Percentiles rank a stretch among this genome's conserved stretches.
Conservation (phyloP, 768 basidiomycete species). For the Rickenella mellea region DNA sequence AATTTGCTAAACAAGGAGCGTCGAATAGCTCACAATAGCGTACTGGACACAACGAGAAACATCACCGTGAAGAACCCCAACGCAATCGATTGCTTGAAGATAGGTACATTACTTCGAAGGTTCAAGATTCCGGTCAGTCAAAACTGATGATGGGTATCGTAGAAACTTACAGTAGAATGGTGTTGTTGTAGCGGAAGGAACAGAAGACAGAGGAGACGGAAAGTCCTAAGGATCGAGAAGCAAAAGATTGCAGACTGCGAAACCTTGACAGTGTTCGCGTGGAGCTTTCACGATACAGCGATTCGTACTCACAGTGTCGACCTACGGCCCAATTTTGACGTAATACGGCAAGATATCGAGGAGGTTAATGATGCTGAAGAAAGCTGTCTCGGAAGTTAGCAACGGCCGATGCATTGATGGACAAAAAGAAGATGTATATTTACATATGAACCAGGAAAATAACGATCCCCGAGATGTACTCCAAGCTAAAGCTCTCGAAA, state of each 20-base stretch:
- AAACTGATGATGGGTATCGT: neutral
- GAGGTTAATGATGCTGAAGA: constrained; percentile 80
- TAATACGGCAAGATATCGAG: constrained; percentile 85
- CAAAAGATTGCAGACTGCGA: constrained; percentile 73
- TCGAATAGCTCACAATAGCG: constrained; percentile 48
- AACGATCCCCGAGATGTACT: constrained; percentile 54
- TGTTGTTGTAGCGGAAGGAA: constrained; percentile 79
- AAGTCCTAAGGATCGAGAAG: constrained; percentile 86
- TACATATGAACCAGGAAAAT: constrained; percentile 62
- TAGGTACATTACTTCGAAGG: constrained; percentile 89
- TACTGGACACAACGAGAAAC: constrained; percentile 82
- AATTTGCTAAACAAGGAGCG: neutral
- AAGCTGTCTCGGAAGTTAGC: constrained; percentile 32
- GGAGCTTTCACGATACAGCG: neutral
- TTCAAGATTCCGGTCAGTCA: constrained; percentile 29
- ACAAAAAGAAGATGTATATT: constrained; percentile 10
- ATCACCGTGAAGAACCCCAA: constrained; percentile 84
- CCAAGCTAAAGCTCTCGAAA: constrained; percentile 66
- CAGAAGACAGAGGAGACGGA: constrained; percentile 83
- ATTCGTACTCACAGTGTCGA: constrained; percentile 63
- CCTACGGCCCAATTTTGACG: constrained; percentile 70
- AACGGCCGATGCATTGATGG: neutral
- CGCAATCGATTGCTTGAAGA: constrained; percentile 80
- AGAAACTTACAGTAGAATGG: constrained; percentile 61
- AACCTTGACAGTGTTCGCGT: neutral